Evolutionary conservation across 495 filamentous ascomycete species (phyloP).

Genomic region (Penicillium taxi): DNA sequence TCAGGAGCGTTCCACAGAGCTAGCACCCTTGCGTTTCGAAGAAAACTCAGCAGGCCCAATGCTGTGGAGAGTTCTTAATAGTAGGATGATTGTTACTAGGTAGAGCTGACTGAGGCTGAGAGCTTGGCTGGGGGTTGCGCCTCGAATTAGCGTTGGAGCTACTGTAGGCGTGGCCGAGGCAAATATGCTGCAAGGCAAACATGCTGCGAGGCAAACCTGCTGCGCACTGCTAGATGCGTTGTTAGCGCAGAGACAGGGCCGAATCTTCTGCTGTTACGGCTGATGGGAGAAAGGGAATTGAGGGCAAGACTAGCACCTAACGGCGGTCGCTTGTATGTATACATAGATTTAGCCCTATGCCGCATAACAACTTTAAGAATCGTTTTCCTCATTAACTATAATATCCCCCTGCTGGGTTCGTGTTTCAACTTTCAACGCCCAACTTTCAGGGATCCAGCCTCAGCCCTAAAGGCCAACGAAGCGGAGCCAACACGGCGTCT

Average conservation of each 20-base stretch:
- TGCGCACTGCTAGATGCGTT: slow-evolving; percentile 5
- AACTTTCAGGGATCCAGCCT: slow-evolving; percentile 4
- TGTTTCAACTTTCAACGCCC: slow-evolving; percentile 1
- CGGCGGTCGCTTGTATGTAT: slow-evolving; percentile 1
- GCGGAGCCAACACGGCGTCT: slow-evolving; percentile 4
- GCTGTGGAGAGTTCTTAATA: slow-evolving; percentile 5
- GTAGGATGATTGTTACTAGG: not conserved
- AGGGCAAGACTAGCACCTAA: slow-evolving; percentile 3
- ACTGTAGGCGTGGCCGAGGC: no score
- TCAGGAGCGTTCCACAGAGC: slow-evolving; percentile 3
- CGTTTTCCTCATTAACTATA: slow-evolving; percentile 1
- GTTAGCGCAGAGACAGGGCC: slow-evolving; percentile 7
- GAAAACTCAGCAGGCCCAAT: slow-evolving; percentile 1
- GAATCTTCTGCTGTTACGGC: slow-evolving; percentile 2
- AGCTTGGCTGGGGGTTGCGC: slow-evolving; percentile 5
- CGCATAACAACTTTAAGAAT: slow-evolving; percentile 3
- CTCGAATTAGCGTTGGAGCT: no score
- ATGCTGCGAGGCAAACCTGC: slow-evolving; percentile 2
- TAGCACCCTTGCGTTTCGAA: slow-evolving; percentile 2
- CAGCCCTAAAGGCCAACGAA: slow-evolving; percentile 4
- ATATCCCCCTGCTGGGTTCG: slow-evolving; percentile 1
- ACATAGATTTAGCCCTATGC: slow-evolving; percentile 2
- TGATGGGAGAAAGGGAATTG: not conserved
- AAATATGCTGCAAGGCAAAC: no score
- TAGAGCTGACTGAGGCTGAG: slow-evolving; percentile 5